Evolutionary conservation across 2,329 filamentous ascomycete genomes (phyloP), one percentile per base, ranked within the genome.

Genomic region (Teratosphaeria viscida): DNA sequence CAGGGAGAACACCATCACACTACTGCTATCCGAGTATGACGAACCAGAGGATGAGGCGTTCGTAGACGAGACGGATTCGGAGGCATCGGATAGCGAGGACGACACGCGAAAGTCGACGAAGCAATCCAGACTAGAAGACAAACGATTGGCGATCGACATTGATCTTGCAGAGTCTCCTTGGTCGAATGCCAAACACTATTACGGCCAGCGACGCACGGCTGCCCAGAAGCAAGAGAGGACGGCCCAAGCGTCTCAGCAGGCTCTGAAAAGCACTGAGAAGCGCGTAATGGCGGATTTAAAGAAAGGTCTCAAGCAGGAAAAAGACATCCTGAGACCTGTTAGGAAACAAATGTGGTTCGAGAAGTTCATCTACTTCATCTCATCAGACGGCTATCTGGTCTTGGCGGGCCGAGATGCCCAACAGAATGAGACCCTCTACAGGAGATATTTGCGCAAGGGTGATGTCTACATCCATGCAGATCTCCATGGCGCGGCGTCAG

Each of bases 281-380:
- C 96, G 96, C 75, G 92, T 97, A 26, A 80, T 83, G 4, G 84
- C 89, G 12, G 90, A 96, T 71, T 78, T 97, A 26, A 95, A 89
- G 75, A 92, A 91, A 68, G 87, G 86, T 0, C 74, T 97, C 59
- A 96, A 96, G 76, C 88, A 94, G 70, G 94, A 97, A 74, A 96
- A 96, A 72, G 87, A 90, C 23, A 78, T 95, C 1, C 77, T 97
- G 10, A 85, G 92, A 54, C 90, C 88, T 0, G 87, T 96, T 8
- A 84, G 94, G 59, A 88, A 86, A 68, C 87, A 86, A 65, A 83
- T 92, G 68, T 99, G 94, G 94, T 99, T 96, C 66, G 94, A 99
- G 70, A 99, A 99, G 74, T 99, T 96, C 68, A 79, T 86, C 32
- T 97, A 90, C 82, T 99, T 99, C 75, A 83, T 97, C 66, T 96